Conservation (phyloP, 176 grass and related monocot genomes). For the Triticum dicoccoides region DNA sequence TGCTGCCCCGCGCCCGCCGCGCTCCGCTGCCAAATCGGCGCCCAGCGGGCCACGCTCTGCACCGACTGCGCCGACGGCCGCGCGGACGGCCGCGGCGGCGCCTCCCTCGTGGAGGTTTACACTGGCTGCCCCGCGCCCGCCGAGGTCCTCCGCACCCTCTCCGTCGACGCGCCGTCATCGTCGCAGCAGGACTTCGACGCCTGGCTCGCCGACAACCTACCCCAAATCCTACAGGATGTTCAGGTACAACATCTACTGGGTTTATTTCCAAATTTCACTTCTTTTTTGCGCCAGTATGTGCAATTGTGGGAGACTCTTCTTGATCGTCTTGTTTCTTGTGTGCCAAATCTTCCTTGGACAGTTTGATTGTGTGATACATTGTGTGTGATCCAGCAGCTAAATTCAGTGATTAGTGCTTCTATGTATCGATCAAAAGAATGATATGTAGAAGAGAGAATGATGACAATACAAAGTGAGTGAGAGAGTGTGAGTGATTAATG, state of each 20-base stretch:
- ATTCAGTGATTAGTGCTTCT: not conserved
- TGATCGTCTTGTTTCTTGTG: not conserved
- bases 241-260: not conserved
- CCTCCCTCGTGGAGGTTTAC: not conserved
- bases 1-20: slow-evolving; percentile 19
- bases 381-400: not conserved
- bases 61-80: not conserved
- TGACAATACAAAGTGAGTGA: not conserved
- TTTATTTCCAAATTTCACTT: not conserved
- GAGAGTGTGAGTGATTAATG: too few species aligned
- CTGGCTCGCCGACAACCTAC: slow-evolving; percentile 15
- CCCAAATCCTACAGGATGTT: not conserved
- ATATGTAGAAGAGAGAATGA: not conserved
- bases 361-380: not conserved
- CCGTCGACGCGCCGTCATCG: not conserved
- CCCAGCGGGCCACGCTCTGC: not conserved
- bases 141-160: slow-evolving; percentile 11
- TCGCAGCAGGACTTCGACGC: not conserved
- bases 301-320: not conserved
- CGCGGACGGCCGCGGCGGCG: not conserved
- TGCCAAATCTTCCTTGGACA: not conserved
- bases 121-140: slow-evolving; percentile 12
- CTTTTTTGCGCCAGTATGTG: too few species aligned
- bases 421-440: not conserved
- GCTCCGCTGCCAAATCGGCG: not conserved